Evolutionary conservation across 2,329 filamentous ascomycete species (phyloP).

Genomic region (Trichoderma oligosporum): DNA sequence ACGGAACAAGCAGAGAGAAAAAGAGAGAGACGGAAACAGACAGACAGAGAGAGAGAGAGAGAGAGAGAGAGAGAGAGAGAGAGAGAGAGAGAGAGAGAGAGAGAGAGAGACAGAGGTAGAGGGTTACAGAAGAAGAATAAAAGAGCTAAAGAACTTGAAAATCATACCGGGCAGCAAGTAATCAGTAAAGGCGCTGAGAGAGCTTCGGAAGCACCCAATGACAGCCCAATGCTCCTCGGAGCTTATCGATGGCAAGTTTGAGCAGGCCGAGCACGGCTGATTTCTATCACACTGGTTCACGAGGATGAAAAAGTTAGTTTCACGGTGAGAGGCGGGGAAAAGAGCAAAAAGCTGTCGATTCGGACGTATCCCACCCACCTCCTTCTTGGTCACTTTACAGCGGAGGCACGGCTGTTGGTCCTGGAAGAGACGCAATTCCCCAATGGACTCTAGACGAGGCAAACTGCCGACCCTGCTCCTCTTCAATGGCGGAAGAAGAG

Average conservation of each 20-base stretch:
- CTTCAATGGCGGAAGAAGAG: conserved; percentile 53
- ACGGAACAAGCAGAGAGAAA: not conserved
- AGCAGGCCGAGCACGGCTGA: conserved; percentile 48
- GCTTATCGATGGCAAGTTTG: conserved; percentile 36
- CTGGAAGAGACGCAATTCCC: conserved; percentile 49
- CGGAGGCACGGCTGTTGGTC: conserved; percentile 49
- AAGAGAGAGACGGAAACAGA: not conserved
- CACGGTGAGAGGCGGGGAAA: not conserved
- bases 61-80: not conserved
- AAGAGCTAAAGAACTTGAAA: conserved; percentile 18
- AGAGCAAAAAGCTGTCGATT: not conserved
- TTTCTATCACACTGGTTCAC: conserved; percentile 47
- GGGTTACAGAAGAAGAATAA: not conserved
- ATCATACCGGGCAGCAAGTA: conserved; percentile 47
- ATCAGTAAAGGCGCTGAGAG: conserved; percentile 46
- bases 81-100: not conserved
- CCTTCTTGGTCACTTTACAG: conserved; percentile 45
- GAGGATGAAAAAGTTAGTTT: not conserved
- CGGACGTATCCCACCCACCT: conserved; percentile 42
- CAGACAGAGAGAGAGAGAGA: not conserved
- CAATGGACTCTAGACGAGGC: conserved; percentile 54
- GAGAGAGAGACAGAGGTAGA: not conserved
- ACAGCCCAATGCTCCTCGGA: conserved; percentile 45
- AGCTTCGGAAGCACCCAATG: conserved; percentile 50
- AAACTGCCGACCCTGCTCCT: conserved; percentile 47